Evolutionary conservation across 805 yeast genomes (phyloP).

Genomic region (Clavispora santaluciae): DNA sequence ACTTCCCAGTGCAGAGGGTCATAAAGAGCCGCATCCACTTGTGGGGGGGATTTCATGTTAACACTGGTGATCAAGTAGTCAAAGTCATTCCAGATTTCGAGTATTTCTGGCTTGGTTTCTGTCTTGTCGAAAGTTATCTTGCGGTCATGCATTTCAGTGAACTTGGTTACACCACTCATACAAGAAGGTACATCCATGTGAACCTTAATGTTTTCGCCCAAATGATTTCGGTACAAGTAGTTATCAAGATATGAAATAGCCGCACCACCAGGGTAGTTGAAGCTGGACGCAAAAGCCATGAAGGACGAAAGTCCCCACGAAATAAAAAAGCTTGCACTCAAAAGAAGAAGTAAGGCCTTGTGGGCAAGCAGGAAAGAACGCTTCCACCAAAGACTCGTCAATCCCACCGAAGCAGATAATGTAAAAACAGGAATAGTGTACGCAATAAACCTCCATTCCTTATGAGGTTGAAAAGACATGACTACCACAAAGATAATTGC

Average conservation of each 20-base stretch:
- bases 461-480: constrained; percentile 83
- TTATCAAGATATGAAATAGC: constrained; percentile 57
- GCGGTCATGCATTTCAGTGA: constrained; percentile 52
- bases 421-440: constrained; percentile 71
- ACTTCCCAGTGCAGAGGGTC: constrained; percentile 11
- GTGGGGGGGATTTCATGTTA: constrained; percentile 9
- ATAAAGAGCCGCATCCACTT: constrained; percentile 7
- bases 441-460: constrained; percentile 88
- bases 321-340: constrained; percentile 18
- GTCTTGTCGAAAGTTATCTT: constrained; percentile 65
- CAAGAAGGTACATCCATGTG: constrained; percentile 80
- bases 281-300: constrained; percentile 59
- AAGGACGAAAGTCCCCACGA: constrained; percentile 38
- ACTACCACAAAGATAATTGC: constrained; percentile 51
- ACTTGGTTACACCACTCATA: constrained; percentile 81
- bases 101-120: constrained; percentile 44
- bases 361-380: constrained; percentile 15
- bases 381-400: constrained; percentile 27
- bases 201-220: constrained; percentile 31
- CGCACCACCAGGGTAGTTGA: constrained; percentile 86
- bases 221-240: constrained; percentile 20
- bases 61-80: constrained; percentile 27
- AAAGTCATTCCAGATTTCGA: constrained; percentile 24
- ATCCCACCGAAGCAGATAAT: constrained; percentile 59
- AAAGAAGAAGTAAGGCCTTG: constrained; percentile 24